Conservation (phyloP, 1,284 basidiomycete species). For the Trametes versicolor region DNA sequence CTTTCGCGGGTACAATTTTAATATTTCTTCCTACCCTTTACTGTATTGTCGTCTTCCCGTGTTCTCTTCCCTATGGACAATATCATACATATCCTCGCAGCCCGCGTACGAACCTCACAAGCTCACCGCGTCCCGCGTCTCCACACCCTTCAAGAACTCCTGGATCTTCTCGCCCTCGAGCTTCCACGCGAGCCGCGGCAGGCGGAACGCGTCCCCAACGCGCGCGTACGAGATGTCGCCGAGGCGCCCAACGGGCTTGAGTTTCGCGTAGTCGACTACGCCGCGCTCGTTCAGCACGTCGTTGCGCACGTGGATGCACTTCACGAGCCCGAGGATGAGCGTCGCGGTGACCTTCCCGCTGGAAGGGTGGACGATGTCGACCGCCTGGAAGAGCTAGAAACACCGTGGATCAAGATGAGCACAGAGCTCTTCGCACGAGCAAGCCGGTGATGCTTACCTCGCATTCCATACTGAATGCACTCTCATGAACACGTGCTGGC, state of each 20-base stretch:
- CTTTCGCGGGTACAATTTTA: too few relatives aligned
- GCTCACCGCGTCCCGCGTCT: not conserved
- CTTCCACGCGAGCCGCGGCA: conserved; percentile 67
- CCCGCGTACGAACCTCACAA: not conserved
- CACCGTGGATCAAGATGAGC: not conserved
- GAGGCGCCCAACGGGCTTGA: conserved; percentile 68
- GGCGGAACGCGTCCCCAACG: conserved; percentile 63
- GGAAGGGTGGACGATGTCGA: conserved; percentile 60
- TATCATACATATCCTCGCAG: too few relatives aligned
- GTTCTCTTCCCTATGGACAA: too few relatives aligned
- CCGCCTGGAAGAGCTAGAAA: conserved; percentile 62
- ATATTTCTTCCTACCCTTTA: too few relatives aligned
- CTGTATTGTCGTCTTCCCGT: too few relatives aligned
- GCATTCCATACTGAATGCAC: conserved; percentile 80
- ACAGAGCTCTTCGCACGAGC: too few relatives aligned
- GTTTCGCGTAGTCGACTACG: conserved; percentile 65
- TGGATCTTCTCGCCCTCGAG: conserved; percentile 34
- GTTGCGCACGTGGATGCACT: conserved; percentile 67
- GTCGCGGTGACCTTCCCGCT: conserved; percentile 58
- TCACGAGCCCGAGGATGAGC: conserved; percentile 72
- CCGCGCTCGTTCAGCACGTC: conserved; percentile 58
- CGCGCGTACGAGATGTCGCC: conserved; percentile 72
- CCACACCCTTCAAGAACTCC: conserved; percentile 27
- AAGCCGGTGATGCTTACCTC: too few relatives aligned
- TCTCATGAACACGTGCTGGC: conserved; percentile 75